phyloP scores from a whole-genome alignment of 2,329 filamentous ascomycete genomes.

The Cordyceps militaris region DNA sequence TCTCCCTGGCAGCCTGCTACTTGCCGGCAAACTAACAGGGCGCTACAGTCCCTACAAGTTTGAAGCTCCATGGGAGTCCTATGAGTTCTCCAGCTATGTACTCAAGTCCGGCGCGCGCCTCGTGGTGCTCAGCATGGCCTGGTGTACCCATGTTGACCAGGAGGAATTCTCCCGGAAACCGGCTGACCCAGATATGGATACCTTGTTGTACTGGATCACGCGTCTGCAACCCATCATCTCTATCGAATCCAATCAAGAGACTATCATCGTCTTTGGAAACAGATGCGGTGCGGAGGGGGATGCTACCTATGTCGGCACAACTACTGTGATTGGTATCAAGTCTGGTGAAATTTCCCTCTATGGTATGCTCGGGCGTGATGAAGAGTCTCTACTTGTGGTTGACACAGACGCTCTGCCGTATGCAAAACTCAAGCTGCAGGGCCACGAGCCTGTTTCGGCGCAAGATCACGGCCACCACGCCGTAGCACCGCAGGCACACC shows the following conservation, averaged over 20 bases:
- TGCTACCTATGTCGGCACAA: slow-evolving; percentile 66
- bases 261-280: slow-evolving; percentile 66
- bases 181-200: slow-evolving; percentile 62
- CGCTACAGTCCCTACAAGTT: slow-evolving; percentile 10
- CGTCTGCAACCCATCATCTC: slow-evolving; percentile 60
- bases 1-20: background rate
- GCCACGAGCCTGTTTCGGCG: background rate
- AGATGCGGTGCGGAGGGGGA: slow-evolving; percentile 60
- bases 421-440: slow-evolving; percentile 32
- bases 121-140: slow-evolving; percentile 70
- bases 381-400: slow-evolving; percentile 61
- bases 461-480: background rate
- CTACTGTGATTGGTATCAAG: slow-evolving; percentile 60
- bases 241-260: slow-evolving; percentile 44
- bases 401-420: slow-evolving; percentile 46
- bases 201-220: slow-evolving; percentile 67
- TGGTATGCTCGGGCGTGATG: slow-evolving; percentile 61
- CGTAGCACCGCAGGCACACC: background rate
- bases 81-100: slow-evolving; percentile 45
- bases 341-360: slow-evolving; percentile 60
- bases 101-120: slow-evolving; percentile 50
- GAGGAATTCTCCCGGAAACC: slow-evolving; percentile 40
- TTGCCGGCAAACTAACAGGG: background rate
- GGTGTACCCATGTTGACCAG: slow-evolving; percentile 55
- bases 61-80: slow-evolving; percentile 12